Evolutionary conservation across 2,329 filamentous ascomycete species (phyloP), one percentile per base, ranked within the genome.

Genomic region (Hymenoscyphus linearis): DNA sequence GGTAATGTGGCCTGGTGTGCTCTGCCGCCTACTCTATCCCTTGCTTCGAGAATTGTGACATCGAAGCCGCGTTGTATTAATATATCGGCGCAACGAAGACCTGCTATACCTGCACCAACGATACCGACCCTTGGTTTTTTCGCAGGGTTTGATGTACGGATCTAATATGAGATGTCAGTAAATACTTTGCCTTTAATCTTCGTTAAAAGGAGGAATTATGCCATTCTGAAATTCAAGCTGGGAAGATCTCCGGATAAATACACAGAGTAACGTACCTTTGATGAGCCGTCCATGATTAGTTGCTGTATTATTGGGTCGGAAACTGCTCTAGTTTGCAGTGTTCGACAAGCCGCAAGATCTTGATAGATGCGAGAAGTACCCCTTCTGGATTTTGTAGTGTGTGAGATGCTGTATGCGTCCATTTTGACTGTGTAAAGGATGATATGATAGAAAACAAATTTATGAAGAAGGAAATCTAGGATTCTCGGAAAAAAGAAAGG

Each of bases 1-100:
- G 69, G 62, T 16, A 73, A 64, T 14, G 50, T 66, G 16, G 52
- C 55, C 57, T 73, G 71, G 34, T 65, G 63, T 14, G 67, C 61
- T 47, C 71, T 65, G 16, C 84, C 84, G 5, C 83, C 83, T 59
- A 85, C 73, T 52, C 82, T 74, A 68, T 82, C 72, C 57, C 83
- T 74, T 0, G 78, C 83, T 70, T 85, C 83, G 14, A 85, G 72
- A n/a, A 85, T 80, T 0, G 81, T 83, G 13, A 86, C 82, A 54
- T 79, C 74, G 62, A 79, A 78, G 2, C 81, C 82, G 65, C 79
- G 75, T 57, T 79, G 75, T 2, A 84, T 69, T 10, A 86, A 71
- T 1, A 85, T 70, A 62, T 84, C 82, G 27, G 83, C 82, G 66
- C 80, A 83, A 62, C 82, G 75, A 57, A 85, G 73, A 1, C 83